These are phyloP conservation scores for Cryptococcus amylolentus DNA, from an alignment of 1,284 basidiomycete genomes.

Conservation along the genomic window DNA sequence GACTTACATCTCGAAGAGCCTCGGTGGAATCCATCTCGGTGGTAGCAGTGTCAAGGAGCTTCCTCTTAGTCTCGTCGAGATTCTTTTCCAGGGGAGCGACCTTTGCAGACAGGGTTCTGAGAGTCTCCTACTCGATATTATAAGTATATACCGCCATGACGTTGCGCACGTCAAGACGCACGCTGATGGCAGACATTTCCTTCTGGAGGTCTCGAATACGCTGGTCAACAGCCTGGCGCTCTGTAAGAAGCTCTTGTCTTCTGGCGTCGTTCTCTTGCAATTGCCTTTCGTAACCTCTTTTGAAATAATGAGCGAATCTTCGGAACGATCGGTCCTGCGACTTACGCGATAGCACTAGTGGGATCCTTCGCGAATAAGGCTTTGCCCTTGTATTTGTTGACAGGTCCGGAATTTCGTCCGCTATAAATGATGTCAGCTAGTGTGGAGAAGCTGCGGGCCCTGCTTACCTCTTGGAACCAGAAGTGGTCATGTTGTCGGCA, in stretches of 20 bases:
- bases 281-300: background rate
- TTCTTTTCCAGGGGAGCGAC: slow-evolving; percentile 4
- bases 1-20: slow-evolving; percentile 11
- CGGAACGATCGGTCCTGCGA: background rate
- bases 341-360: slow-evolving; percentile 30
- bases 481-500: slow-evolving; percentile 24
- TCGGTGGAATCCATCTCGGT: slow-evolving; percentile 15
- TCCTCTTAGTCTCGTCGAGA: slow-evolving; percentile 7
- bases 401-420: slow-evolving; percentile 18
- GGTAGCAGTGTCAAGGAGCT: slow-evolving; percentile 11
- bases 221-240: slow-evolving; percentile 1
- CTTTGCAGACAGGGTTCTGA: slow-evolving; percentile 3
- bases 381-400: slow-evolving; percentile 16
- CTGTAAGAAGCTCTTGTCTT: background rate
- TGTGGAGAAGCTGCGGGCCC: background rate
- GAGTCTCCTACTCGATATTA: background rate
- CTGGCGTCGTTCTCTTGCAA: slow-evolving; percentile 1
- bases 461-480: slow-evolving; percentile 11
- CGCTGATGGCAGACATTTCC: background rate
- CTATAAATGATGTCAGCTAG: background rate
- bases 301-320: background rate
- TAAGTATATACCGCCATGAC: background rate
- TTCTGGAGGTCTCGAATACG: slow-evolving; percentile 1
- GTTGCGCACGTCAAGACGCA: background rate
- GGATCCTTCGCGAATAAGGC: slow-evolving; percentile 29